These are phyloP conservation scores for Monilinia polystroma DNA, from an alignment of 2,329 filamentous ascomycete genomes.

Conservation along the genomic window DNA sequence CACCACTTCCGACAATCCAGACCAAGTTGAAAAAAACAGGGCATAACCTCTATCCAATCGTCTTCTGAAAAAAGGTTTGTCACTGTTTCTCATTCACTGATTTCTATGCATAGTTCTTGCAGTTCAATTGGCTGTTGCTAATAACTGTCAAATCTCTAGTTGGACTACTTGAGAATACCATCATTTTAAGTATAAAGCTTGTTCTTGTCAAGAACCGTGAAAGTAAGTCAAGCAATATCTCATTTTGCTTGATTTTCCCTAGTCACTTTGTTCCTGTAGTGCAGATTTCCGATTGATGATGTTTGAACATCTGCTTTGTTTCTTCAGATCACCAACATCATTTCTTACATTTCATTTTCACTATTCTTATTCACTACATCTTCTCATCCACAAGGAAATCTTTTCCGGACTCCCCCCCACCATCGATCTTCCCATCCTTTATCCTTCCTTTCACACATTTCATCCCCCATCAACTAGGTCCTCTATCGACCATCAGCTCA, in stretches of 20 bases:
- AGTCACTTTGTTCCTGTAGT: slow-evolving; percentile 7
- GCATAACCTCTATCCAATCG: slow-evolving; percentile 10
- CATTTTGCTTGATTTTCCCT: background rate
- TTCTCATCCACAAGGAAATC: background rate
- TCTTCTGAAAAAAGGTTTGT: slow-evolving; percentile 31
- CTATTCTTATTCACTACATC: slow-evolving; percentile 16
- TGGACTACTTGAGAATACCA: slow-evolving; percentile 27
- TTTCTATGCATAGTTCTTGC: background rate
- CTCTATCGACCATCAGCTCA: slow-evolving; percentile 19
- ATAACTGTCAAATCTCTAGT: slow-evolving; percentile 28
- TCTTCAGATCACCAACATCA: background rate
- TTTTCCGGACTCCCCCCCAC: background rate
- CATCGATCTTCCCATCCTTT: background rate
- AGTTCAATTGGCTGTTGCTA: slow-evolving; percentile 21
- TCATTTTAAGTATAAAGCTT: slow-evolving; percentile 24
- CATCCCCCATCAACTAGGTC: slow-evolving; percentile 15
- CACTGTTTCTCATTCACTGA: background rate
- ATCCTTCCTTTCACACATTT: slow-evolving; percentile 2
- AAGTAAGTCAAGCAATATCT: slow-evolving; percentile 28
- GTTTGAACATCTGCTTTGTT: slow-evolving; percentile 2
- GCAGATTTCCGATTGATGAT: background rate
- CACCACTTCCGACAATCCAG: slow-evolving; percentile 24
- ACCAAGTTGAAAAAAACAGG: slow-evolving; percentile 1
- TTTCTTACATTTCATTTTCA: slow-evolving; percentile 11
- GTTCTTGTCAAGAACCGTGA: slow-evolving; percentile 33